Evolutionary conservation across 371 early-diverging fungal genomes (phyloP), one percentile per base, ranked within the genome.

Genomic region (Mortierella sp.): DNA sequence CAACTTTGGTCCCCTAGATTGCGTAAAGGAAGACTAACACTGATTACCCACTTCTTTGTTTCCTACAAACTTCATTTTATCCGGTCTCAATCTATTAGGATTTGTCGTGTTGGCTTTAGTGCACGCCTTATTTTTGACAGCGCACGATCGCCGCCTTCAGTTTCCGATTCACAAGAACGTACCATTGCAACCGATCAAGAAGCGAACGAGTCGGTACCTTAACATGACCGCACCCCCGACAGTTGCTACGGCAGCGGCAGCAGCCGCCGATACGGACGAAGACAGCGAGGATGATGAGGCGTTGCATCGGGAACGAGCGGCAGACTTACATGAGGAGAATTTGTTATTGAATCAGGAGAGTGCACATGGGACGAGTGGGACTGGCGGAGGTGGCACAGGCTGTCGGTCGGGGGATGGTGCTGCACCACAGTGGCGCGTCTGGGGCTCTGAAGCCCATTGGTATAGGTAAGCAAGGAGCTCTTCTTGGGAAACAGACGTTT

Each of bases 391-490:
- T 16, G 16, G 50, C 50, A 16, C 70, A 73, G 57, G 73, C 19
- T 81, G 79, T 77, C 76, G 79, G 21, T 79, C 85, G 0, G 74
- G 79, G 1, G 82, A 84, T 6, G 76, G 79, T 0, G 76, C 85
- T 34, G 63, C 79, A 57, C 85, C 85, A 7, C 85, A 86, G 52
- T 86, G 87, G 87, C 77, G 87, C 31, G 78, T 82, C 31, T 86
- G 82, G 82, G 87, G 87, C 7, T 80, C 87, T 4, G 87, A 86
- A 50, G 77, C 82, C 14, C 80, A 86, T 54, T 86, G 87, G 87
- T 86, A 86, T 76, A 72, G 87, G 87, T 86, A 82, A 79, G 74
- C 14, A 28, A 1, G 3, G 3, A 38, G 11, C 0, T 24, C 28
- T 45, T 1, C 47, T 16, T 11, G 16, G 50, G 50, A 50, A 50